Evolutionary conservation across 805 yeast genomes (phyloP).

Genomic region (Kodamaea sagamina): DNA sequence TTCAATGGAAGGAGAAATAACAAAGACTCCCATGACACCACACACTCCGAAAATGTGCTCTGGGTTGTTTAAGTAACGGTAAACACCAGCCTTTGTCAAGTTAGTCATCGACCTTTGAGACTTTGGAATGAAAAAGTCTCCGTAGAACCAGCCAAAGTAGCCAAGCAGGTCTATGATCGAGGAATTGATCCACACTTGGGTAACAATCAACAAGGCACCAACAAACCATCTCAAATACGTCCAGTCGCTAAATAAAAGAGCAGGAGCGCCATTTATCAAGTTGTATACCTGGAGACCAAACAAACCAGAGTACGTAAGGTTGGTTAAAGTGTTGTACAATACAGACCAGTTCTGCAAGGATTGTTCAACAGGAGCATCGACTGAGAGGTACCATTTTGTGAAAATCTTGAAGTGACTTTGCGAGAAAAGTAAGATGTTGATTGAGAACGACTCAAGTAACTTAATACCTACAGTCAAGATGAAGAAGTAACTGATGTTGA

Average conservation of each 20-base stretch:
- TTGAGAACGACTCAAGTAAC: slow-evolving; percentile 50
- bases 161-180: slow-evolving; percentile 74
- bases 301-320: slow-evolving; percentile 58
- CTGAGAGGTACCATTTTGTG: slow-evolving; percentile 63
- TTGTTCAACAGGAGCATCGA: slow-evolving; percentile 62
- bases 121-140: slow-evolving; percentile 74
- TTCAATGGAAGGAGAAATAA: slow-evolving; percentile 55
- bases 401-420: slow-evolving; percentile 65
- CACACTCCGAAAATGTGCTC: slow-evolving; percentile 77
- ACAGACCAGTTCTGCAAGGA: slow-evolving; percentile 76
- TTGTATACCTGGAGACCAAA: slow-evolving; percentile 41
- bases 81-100: slow-evolving; percentile 76
- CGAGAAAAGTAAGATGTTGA: slow-evolving; percentile 51
- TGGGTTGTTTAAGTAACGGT: slow-evolving; percentile 79
- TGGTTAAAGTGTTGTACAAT: slow-evolving; percentile 51
- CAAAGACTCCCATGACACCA: slow-evolving; percentile 75
- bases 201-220: slow-evolving; percentile 54
- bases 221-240: slow-evolving; percentile 55
- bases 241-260: slow-evolving; percentile 35
- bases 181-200: slow-evolving; percentile 69
- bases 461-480: slow-evolving; percentile 49
- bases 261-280: slow-evolving; percentile 18
- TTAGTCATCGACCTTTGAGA: slow-evolving; percentile 41
- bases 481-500: slow-evolving; percentile 32
- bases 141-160: slow-evolving; percentile 88